These are phyloP conservation scores for Manihot esculenta DNA, from an alignment of 441 rosid species.

Conservation along the genomic window DNA sequence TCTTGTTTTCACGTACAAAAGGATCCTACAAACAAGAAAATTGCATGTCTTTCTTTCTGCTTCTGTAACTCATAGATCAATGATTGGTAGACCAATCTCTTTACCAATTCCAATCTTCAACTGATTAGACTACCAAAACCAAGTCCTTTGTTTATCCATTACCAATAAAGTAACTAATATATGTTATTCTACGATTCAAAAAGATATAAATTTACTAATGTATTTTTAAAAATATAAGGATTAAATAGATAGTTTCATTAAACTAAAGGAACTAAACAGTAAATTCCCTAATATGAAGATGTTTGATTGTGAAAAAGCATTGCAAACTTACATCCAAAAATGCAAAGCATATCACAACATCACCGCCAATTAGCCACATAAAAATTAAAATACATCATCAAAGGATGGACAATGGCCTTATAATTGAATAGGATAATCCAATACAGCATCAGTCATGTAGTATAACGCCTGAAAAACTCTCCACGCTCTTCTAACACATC, in stretches of 20 bases:
- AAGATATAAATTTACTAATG: too few relatives aligned
- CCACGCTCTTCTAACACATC: constrained; percentile 13
- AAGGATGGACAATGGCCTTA: neutral
- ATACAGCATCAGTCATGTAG: too few relatives aligned
- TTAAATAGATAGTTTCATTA: too few relatives aligned
- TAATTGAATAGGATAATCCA: too few relatives aligned
- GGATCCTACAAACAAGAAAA: neutral
- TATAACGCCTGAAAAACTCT: constrained; percentile 7
- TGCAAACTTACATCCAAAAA: constrained; percentile 18
- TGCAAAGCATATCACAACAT: constrained; percentile 9
- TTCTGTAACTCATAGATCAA: neutral
- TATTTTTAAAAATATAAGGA: too few relatives aligned
- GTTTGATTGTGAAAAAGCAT: constrained; percentile 2
- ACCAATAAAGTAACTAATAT: too few relatives aligned
- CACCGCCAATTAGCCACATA: neutral
- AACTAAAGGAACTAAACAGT: too few relatives aligned
- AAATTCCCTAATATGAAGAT: neutral
- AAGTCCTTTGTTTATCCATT: too few relatives aligned
- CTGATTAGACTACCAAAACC: too few relatives aligned
- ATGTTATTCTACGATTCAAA: too few relatives aligned
- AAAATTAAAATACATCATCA: neutral
- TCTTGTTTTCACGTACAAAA: neutral
- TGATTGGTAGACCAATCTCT: neutral
- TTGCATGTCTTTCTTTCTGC: neutral
- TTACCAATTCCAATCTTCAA: neutral